These are phyloP conservation scores for Cryphonectria japonica DNA, from an alignment of 2,329 filamentous ascomycete genomes.

Conservation along the genomic window DNA sequence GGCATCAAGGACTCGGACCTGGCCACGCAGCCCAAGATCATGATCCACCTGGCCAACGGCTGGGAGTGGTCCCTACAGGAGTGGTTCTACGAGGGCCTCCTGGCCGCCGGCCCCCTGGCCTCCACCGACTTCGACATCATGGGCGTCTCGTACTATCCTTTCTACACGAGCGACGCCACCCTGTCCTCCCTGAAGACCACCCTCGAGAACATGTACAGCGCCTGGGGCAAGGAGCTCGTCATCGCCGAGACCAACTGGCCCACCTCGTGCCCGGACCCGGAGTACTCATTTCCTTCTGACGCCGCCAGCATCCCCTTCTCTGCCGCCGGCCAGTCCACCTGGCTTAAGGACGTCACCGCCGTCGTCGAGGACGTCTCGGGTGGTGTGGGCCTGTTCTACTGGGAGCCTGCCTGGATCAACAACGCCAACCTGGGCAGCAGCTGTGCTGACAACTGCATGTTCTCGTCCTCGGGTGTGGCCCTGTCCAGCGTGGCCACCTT, in stretches of 20 bases:
- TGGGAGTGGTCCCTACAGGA: slow-evolving; percentile 71
- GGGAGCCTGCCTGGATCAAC: slow-evolving; percentile 74
- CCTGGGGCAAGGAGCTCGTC: slow-evolving; percentile 68
- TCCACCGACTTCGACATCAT: slow-evolving; percentile 69
- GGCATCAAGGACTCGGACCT: slow-evolving; percentile 68
- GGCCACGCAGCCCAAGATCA: slow-evolving; percentile 63
- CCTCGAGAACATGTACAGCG: slow-evolving; percentile 61
- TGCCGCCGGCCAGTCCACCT: slow-evolving; percentile 64
- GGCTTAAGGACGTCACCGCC: slow-evolving; percentile 62
- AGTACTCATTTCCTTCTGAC: slow-evolving; percentile 63
- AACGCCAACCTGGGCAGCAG: slow-evolving; percentile 68
- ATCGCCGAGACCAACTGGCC: slow-evolving; percentile 77
- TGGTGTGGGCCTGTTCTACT: slow-evolving; percentile 69
- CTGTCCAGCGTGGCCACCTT: slow-evolving; percentile 27
- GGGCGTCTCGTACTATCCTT: slow-evolving; percentile 75
- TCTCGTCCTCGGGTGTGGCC: slow-evolving; percentile 23
- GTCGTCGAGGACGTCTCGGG: slow-evolving; percentile 57
- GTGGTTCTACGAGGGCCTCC: slow-evolving; percentile 60
- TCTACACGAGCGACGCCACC: slow-evolving; percentile 65
- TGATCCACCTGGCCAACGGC: slow-evolving; percentile 78
- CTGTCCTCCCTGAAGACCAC: slow-evolving; percentile 59
- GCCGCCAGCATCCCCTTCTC: slow-evolving; percentile 64
- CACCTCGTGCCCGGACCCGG: slow-evolving; percentile 61
- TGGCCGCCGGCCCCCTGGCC: slow-evolving; percentile 54
- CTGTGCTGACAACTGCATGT: slow-evolving; percentile 58